Base-by-base conservation (phyloP, 352 stramenopile species). In the Poterioochromonas sp. region DNA sequence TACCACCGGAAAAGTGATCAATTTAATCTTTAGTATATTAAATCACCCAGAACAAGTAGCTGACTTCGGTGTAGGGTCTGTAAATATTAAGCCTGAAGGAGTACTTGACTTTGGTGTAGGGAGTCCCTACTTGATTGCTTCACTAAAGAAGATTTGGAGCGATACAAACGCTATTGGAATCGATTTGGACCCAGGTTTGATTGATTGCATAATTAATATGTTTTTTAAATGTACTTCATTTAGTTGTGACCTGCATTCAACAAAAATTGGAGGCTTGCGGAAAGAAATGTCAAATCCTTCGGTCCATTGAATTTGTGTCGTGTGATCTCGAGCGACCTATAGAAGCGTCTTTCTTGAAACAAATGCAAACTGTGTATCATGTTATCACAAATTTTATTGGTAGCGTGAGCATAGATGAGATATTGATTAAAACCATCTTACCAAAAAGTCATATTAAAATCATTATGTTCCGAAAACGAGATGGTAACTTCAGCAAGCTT, bases 21-120 rank as follows among this genome's bases (percentile, higher is more conserved):
- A 68, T 68, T 68, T 68, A 68, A 68, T 68, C 58, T 68, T 68
- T 68, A 68, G 58, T 68, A 68, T 68, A 68, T 68, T 68, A 68
- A 68, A 68, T 68, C 58, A 68, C 58, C 58, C 58, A 68, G 58
- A 68, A 68, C 58, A 68, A 68, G 58, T 68, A 68, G 58, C 58
- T 68, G 58, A 68, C 58, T 68, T 68, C 58, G 58, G 58, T 68
- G 58, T 68, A 68, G 58, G 58, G 58, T 68, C 58, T 68, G 58
- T 68, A 68, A 68, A 68, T 68, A 68, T 68, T 68, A 68, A 68
- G 58, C 58, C 58, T 68, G 58, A 68, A 68, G 58, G 58, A 68
- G 58, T 68, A 68, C 58, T 68, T 68, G 58, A 68, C 58, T 68
- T 68, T 68, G 58, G 58, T 68, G 58, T 68, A 68, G 58, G 58